A percentile compares a stretch with the other conserved stretches of the same genome.
These are phyloP conservation scores for Aureobasidium leucospermi DNA, from an alignment of 2,329 filamentous ascomycete genomes.

Conservation along the genomic window DNA sequence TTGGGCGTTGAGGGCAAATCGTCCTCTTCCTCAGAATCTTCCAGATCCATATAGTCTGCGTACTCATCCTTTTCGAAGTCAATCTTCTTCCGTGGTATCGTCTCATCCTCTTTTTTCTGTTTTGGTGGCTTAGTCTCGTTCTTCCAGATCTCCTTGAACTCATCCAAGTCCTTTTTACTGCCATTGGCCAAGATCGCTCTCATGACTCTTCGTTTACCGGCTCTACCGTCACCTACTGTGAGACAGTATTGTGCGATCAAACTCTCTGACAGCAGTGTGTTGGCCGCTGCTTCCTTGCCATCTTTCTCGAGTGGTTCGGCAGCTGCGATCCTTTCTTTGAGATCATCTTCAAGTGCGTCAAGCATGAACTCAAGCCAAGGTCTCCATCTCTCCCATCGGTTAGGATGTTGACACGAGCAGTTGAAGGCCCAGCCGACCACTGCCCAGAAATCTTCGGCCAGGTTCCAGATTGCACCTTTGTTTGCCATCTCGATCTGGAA, in stretches of 20 bases:
- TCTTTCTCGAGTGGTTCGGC: slow-evolving; percentile 16
- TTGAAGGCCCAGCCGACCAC: slow-evolving; percentile 89
- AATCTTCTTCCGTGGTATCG: slow-evolving; percentile 34
- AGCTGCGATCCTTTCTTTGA: slow-evolving; percentile 47
- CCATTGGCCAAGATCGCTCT: slow-evolving; percentile 64
- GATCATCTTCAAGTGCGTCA: slow-evolving; percentile 67
- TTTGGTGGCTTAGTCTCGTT: slow-evolving; percentile 51
- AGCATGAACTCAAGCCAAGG: slow-evolving; percentile 74
- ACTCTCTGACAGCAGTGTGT: slow-evolving; percentile 40
- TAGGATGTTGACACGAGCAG: slow-evolving; percentile 66
- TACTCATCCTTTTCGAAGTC: slow-evolving; percentile 55
- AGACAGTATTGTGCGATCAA: slow-evolving; percentile 56
- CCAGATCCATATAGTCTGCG: slow-evolving; percentile 54
- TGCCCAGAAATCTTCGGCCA: slow-evolving; percentile 83
- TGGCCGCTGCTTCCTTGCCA: slow-evolving; percentile 15
- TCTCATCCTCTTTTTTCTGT: slow-evolving; percentile 40
- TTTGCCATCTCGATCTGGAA: slow-evolving; percentile 33
- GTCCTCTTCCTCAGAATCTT: slow-evolving; percentile 32
- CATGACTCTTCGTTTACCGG: slow-evolving; percentile 48
- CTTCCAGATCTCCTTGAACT: slow-evolving; percentile 60
- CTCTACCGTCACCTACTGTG: slow-evolving; percentile 30
- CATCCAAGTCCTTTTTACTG: slow-evolving; percentile 40
- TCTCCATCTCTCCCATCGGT: slow-evolving; percentile 75
- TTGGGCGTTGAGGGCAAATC: slow-evolving; percentile 24
- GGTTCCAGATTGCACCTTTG: slow-evolving; percentile 60